Base-by-base conservation (phyloP, 805 yeast species). In the Suhomyces pyralidae region DNA sequence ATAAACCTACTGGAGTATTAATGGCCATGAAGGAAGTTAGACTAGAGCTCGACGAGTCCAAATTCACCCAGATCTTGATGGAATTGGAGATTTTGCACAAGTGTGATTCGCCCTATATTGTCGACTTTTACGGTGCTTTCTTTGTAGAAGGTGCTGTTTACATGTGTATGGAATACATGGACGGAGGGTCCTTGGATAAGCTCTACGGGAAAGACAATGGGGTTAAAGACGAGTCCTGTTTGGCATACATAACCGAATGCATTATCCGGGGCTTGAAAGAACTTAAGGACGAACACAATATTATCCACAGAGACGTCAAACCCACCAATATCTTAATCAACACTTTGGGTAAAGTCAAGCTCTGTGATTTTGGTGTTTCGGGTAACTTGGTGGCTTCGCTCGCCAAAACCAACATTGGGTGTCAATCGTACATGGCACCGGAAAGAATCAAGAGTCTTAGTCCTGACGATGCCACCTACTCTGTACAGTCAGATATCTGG, bases 21-120 rank as follows among this genome's bases (percentile, higher is more conserved):
- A 91, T 94, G 97, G 98, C 98, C 1, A 90, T 94, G 96, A 94
- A 94, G 69, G 98, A 94, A 68, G 97, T 94, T 45, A 77, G 97
- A 50, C 74, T 94, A 45, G 98, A 93, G 67, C 78, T 94, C 55
- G 98, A 94, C 65, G 97, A 93, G 62, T 80, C 89, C n/a, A 91
- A 91, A 66, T 89, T 94, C 67, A 81, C 93, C 55, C 98, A 94
- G 65, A 94, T 94, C 58, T 75, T 94, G 61, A 94, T 94, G 98
- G 99, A 94, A 68, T 76, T 94, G 55, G 98, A 94, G 62, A 87
- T 94, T 50, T 78, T 94, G 58, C 98, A 94, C 71, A 88, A 87
- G 62, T 94, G 98, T 72, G 82, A 82, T 58, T 86, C 96, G 14
- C 96, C 94, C 2, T 90, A 83, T 67, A 92, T 94, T 65, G 97